phyloP scores from a whole-genome alignment of 2,329 filamentous ascomycete species.

The Phialemonium atrogriseum region DNA sequence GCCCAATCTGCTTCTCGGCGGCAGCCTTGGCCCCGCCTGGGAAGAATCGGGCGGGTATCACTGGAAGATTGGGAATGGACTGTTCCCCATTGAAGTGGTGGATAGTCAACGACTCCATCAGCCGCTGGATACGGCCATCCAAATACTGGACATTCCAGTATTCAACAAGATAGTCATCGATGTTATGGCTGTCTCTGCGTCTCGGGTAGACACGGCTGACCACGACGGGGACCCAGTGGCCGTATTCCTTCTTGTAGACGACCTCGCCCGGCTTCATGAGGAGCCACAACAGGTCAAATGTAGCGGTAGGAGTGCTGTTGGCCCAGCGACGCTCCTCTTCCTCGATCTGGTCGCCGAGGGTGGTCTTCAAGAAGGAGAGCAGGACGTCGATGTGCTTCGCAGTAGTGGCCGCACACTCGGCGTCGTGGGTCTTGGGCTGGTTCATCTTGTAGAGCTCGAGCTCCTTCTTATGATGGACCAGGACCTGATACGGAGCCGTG shows the following conservation, averaged over 20 bases:
- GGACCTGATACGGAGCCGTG: constrained; percentile 36
- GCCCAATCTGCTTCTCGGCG: constrained; percentile 26
- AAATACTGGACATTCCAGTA: constrained; percentile 34
- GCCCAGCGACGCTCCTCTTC: constrained; percentile 32
- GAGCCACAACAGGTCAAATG: constrained; percentile 37
- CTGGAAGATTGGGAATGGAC: constrained; percentile 28
- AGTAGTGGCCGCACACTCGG: constrained; percentile 31
- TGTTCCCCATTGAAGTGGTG: constrained; percentile 34
- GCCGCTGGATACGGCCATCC: constrained; percentile 24
- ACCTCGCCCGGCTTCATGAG: constrained; percentile 36
- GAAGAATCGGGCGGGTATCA: constrained; percentile 35
- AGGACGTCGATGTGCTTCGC: constrained; percentile 36
- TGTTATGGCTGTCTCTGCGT: constrained; percentile 1
- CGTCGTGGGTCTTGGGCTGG: constrained; percentile 31
- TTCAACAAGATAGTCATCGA: constrained; percentile 17
- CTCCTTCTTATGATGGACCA: constrained; percentile 36
- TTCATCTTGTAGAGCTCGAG: constrained; percentile 31
- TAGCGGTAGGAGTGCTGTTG: constrained; percentile 28
- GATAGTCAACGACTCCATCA: constrained; percentile 27
- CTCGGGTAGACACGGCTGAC: constrained; percentile 23
- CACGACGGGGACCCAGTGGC: constrained; percentile 32
- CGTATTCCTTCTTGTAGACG: constrained; percentile 31
- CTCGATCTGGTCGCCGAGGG: constrained; percentile 25
- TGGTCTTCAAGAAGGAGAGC: constrained; percentile 31
- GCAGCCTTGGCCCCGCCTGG: constrained; percentile 23